Evolutionary conservation across 2,329 filamentous ascomycete genomes (phyloP).

Genomic region (Neofusicoccum cordaticola): DNA sequence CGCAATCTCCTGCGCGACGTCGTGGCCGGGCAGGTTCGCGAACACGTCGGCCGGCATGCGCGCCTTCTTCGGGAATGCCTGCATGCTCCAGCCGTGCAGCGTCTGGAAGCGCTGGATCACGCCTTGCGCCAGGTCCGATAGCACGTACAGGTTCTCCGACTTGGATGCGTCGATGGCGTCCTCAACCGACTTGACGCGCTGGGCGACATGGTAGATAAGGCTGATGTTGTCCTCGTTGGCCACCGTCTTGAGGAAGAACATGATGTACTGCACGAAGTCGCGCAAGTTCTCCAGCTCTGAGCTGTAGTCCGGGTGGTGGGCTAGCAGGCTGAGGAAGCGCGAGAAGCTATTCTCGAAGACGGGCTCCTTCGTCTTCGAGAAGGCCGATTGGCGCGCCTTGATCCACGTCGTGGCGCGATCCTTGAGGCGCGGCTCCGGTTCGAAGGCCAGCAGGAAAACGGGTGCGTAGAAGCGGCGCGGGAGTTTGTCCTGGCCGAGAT

Average conservation of each 20-base stretch:
- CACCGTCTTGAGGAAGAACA: conserved; percentile 82
- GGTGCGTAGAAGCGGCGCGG: conserved; percentile 81
- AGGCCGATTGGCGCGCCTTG: conserved; percentile 70
- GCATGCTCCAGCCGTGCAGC: conserved; percentile 78
- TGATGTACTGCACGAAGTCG: conserved; percentile 82
- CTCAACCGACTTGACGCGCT: conserved; percentile 84
- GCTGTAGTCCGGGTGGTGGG: conserved; percentile 89
- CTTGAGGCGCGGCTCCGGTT: conserved; percentile 72
- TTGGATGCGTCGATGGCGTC: conserved; percentile 61
- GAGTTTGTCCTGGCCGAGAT: conserved; percentile 70
- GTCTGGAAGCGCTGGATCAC: conserved; percentile 85
- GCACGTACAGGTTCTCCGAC: conserved; percentile 75
- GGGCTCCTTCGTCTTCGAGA: conserved; percentile 52
- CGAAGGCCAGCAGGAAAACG: conserved; percentile 86
- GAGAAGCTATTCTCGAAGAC: conserved; percentile 79
- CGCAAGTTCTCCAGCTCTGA: conserved; percentile 61
- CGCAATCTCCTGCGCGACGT: conserved; percentile 78
- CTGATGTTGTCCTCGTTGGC: conserved; percentile 84
- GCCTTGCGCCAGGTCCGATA: conserved; percentile 82
- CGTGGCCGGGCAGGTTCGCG: conserved; percentile 69
- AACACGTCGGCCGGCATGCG: conserved; percentile 79
- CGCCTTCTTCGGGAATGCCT: conserved; percentile 77
- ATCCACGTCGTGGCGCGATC: conserved; percentile 83
- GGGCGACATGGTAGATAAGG: conserved; percentile 86
- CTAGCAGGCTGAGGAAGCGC: conserved; percentile 79